Conservation (phyloP, 495 filamentous ascomycete species). For the Bacidia gigantensis region DNA sequence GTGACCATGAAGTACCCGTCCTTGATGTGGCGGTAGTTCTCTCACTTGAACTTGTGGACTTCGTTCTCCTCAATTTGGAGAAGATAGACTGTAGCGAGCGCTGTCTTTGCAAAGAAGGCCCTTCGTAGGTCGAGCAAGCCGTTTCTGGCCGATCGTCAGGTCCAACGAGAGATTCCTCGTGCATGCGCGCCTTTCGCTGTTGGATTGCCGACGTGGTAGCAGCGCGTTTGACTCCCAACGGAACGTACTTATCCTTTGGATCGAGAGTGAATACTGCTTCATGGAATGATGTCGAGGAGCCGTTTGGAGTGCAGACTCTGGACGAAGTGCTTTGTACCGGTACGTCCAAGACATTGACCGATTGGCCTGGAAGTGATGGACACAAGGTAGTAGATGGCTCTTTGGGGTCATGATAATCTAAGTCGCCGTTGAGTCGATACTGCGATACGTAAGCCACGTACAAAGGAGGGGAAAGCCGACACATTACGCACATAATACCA, state of each 20-base stretch:
- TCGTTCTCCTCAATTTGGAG: slow-evolving; percentile 12
- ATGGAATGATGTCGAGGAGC: slow-evolving; percentile 26
- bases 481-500: slow-evolving; percentile 70
- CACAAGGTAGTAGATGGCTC: slow-evolving; percentile 64
- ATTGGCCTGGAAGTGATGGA: slow-evolving; percentile 74
- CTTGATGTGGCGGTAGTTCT: background rate
- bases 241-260: slow-evolving; percentile 59
- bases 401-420: slow-evolving; percentile 56
- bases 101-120: background rate
- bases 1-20: slow-evolving; percentile 6
- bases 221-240: slow-evolving; percentile 27
- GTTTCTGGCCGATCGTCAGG: slow-evolving; percentile 1
- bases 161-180: background rate
- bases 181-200: slow-evolving; percentile 6
- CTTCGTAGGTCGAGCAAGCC: background rate
- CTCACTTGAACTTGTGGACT: slow-evolving; percentile 12
- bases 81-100: slow-evolving; percentile 14
- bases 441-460: slow-evolving; percentile 24
- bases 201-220: slow-evolving; percentile 29
- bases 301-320: slow-evolving; percentile 24
- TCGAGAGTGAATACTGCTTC: slow-evolving; percentile 58
- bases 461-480: background rate
- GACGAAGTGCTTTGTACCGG: slow-evolving; percentile 50
- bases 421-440: slow-evolving; percentile 66
- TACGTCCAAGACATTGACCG: slow-evolving; percentile 67